These are phyloP conservation scores for Cornus suecica DNA, from an alignment of 148 eudicot genomes.

Conservation along the genomic window DNA sequence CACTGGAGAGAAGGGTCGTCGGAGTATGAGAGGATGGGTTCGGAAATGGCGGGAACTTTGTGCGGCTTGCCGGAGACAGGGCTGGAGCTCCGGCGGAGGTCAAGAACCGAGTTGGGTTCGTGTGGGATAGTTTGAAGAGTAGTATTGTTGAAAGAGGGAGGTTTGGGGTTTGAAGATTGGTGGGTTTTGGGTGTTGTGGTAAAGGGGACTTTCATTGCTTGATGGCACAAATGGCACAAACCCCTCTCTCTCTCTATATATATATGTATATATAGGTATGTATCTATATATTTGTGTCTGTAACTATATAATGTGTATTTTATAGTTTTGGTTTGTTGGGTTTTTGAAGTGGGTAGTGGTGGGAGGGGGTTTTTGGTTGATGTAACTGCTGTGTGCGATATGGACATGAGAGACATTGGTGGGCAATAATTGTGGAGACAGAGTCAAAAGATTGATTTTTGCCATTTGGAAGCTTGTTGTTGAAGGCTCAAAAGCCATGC, in stretches of 20 bases:
- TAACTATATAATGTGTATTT: too few relatives aligned
- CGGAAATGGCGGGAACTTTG: background rate
- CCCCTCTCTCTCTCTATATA: background rate
- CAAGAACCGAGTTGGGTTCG: constrained; percentile 83
- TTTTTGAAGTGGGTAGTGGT: constrained; percentile 1
- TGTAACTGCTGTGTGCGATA: constrained; percentile 34
- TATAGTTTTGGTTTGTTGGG: background rate
- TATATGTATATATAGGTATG: too few relatives aligned
- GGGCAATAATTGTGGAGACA: background rate
- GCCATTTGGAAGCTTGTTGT: background rate
- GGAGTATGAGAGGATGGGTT: background rate
- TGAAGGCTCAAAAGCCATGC: background rate
- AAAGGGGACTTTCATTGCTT: constrained; percentile 70
- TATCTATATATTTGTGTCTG: background rate
- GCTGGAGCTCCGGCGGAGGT: constrained; percentile 60
- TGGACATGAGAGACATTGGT: background rate
- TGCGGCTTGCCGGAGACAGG: constrained; percentile 18
- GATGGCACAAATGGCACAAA: background rate
- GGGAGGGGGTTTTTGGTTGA: constrained; percentile 19
- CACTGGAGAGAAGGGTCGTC: constrained; percentile 19
- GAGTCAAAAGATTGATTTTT: constrained; percentile 4
- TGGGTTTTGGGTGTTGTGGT: constrained; percentile 31
- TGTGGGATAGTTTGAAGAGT: constrained; percentile 14
- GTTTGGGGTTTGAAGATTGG: constrained; percentile 17
- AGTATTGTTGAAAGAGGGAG: constrained; percentile 8